Evolutionary conservation across 257 asterid species (phyloP).

Genomic region (Plectranthus barbatus): DNA sequence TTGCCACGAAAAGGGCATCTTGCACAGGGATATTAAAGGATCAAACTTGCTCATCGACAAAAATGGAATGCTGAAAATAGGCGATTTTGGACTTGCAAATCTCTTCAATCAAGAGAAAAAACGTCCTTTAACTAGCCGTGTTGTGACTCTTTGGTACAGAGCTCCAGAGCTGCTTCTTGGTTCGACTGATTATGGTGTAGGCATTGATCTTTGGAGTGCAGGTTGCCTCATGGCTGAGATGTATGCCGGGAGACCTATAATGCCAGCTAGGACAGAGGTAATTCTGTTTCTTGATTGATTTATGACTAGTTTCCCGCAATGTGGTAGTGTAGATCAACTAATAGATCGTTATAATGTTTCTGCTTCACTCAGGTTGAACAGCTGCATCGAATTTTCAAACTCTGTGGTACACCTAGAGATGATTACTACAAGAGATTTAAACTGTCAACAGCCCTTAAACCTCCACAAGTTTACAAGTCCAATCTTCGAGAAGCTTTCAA

Average conservation of each 20-base stretch:
- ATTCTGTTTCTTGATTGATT: not conserved
- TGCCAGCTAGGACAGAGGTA: slow-evolving; percentile 89
- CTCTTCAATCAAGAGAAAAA: slow-evolving; percentile 33
- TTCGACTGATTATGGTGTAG: slow-evolving; percentile 64
- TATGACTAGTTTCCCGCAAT: not conserved
- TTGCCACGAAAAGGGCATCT: slow-evolving; percentile 69
- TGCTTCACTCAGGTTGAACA: slow-evolving; percentile 57
- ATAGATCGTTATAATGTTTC: not conserved
- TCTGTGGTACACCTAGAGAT: slow-evolving; percentile 72
- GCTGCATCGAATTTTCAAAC: slow-evolving; percentile 71
- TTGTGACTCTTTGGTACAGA: slow-evolving; percentile 86
- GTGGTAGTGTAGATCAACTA: not conserved
- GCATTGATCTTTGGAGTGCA: slow-evolving; percentile 82
- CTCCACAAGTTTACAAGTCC: slow-evolving; percentile 56
- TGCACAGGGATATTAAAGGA: slow-evolving; percentile 83
- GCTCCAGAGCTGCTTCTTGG: slow-evolving; percentile 83
- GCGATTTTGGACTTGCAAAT: slow-evolving; percentile 78
- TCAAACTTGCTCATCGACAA: slow-evolving; percentile 63
- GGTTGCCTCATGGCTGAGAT: slow-evolving; percentile 93
- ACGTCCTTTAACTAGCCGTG: slow-evolving; percentile 62
- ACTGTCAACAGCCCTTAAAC: slow-evolving; percentile 55
- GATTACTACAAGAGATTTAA: slow-evolving; percentile 49
- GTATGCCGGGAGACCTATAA: slow-evolving; percentile 64
- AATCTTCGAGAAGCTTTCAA: slow-evolving; percentile 46
- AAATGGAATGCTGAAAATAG: slow-evolving; percentile 66